These are phyloP conservation scores for Aspergillus puulaauensis DNA, from an alignment of 2,329 filamentous ascomycete species.

Conservation along the genomic window DNA sequence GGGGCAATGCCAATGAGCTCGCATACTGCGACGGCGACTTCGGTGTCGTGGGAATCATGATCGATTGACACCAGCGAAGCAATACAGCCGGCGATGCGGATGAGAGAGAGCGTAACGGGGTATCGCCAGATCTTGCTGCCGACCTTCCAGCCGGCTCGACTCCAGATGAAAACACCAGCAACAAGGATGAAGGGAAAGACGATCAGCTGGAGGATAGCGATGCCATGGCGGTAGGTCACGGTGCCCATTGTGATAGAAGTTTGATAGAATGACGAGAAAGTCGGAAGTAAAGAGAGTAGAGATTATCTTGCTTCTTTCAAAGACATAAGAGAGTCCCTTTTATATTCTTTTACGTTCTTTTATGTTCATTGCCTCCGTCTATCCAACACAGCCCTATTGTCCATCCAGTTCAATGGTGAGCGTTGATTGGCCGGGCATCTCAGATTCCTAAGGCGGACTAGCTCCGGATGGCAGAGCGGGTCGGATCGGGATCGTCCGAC, in stretches of 20 bases:
- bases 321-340: no score
- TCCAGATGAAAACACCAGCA: slow-evolving; percentile 27
- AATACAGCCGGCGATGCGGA: slow-evolving; percentile 29
- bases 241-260: slow-evolving; percentile 15
- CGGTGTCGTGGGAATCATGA: slow-evolving; percentile 17
- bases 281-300: no score
- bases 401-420: not conserved
- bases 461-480: not conserved
- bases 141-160: slow-evolving; percentile 25
- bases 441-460: slow-evolving; percentile 3
- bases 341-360: no score
- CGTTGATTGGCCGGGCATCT: slow-evolving; percentile 14
- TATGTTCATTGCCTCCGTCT: no score
- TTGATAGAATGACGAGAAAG: no score
- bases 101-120: slow-evolving; percentile 27
- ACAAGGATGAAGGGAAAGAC: slow-evolving; percentile 27
- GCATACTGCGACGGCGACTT: slow-evolving; percentile 26
- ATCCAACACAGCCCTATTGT: not conserved
- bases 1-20: slow-evolving; percentile 31
- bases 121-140: slow-evolving; percentile 31
- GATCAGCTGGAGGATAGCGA: slow-evolving; percentile 32
- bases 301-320: no score
- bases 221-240: slow-evolving; percentile 26
- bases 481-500: not conserved
- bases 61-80: slow-evolving; percentile 24